Conservation (phyloP, 2,329 filamentous ascomycete species). For the Fusarium sp. region DNA sequence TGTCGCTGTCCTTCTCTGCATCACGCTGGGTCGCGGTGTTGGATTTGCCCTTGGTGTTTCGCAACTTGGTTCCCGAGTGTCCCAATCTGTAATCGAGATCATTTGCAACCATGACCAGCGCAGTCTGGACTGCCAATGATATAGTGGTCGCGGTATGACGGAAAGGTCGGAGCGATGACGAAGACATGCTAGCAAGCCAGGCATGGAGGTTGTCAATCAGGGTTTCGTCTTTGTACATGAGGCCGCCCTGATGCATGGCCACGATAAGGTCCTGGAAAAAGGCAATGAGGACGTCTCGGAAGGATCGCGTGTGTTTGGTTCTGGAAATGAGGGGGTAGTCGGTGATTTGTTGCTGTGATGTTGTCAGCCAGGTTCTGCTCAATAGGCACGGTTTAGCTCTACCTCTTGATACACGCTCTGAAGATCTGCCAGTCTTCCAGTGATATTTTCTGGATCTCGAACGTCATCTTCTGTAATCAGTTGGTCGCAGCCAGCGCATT, state of each 20-base stretch:
- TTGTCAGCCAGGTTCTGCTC: slow-evolving; percentile 49
- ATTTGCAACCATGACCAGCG: slow-evolving; percentile 81
- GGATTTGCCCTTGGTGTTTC: slow-evolving; percentile 81
- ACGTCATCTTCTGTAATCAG: slow-evolving; percentile 87
- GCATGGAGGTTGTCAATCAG: slow-evolving; percentile 90
- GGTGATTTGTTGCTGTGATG: slow-evolving; percentile 76
- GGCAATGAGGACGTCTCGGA: slow-evolving; percentile 81
- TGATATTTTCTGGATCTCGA: slow-evolving; percentile 88
- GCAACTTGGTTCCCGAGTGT: slow-evolving; percentile 81
- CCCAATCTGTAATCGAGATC: slow-evolving; percentile 80
- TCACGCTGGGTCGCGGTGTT: slow-evolving; percentile 81
- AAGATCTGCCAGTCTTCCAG: slow-evolving; percentile 84
- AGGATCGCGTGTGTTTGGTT: slow-evolving; percentile 81
- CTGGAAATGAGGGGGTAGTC: slow-evolving; percentile 94
- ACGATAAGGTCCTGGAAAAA: slow-evolving; percentile 86
- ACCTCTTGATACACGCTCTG: slow-evolving; percentile 89
- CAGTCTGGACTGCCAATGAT: slow-evolving; percentile 82
- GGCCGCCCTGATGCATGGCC: slow-evolving; percentile 84
- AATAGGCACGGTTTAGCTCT: slow-evolving; percentile 28
- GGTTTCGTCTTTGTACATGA: slow-evolving; percentile 82
- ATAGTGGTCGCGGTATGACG: slow-evolving; percentile 93
- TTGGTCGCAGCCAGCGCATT: slow-evolving; percentile 84
- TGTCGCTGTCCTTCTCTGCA: slow-evolving; percentile 78
- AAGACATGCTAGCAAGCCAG: slow-evolving; percentile 94
- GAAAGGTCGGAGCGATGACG: slow-evolving; percentile 88